Percentiles rank a stretch among this genome's conserved stretches.
phyloP scores from a whole-genome alignment of 306 rosid genomes.

The Vicia faba region DNA sequence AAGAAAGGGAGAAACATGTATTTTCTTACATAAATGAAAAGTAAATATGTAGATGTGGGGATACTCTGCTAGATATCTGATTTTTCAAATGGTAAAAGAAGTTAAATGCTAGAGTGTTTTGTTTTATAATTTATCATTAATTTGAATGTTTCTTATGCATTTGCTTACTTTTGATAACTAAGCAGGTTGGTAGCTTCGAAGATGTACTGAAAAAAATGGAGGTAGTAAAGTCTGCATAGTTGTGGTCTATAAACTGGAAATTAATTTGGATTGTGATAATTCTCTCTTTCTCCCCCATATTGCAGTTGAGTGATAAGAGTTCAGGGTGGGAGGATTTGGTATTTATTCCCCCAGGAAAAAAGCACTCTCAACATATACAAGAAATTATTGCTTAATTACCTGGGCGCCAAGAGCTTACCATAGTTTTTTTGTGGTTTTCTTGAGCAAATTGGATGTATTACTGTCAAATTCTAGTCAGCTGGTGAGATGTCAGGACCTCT shows the following conservation, averaged over 20 bases:
- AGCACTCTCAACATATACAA: constrained; percentile 80
- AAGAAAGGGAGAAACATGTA: background rate
- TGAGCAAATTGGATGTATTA: constrained; percentile 41
- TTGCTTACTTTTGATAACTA: constrained; percentile 5
- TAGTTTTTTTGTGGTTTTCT: constrained; percentile 35
- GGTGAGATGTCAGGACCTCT: constrained; percentile 47
- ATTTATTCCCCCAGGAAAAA: constrained; percentile 93
- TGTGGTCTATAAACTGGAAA: constrained; percentile 18
- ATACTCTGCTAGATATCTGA: constrained; percentile 12
- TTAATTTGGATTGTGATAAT: constrained; percentile 32
- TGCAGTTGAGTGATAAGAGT: constrained; percentile 73
- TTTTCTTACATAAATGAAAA: constrained; percentile 9
- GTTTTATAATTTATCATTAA: constrained; percentile 18
- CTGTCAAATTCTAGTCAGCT: constrained; percentile 37
- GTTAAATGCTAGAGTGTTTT: constrained; percentile 16
- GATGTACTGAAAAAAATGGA: constrained; percentile 94
- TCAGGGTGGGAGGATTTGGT: constrained; percentile 97
- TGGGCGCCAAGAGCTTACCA: constrained; percentile 49
- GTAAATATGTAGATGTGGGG: background rate
- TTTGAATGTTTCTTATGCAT: constrained; percentile 27
- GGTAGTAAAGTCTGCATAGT: constrained; percentile 53
- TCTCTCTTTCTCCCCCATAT: constrained; percentile 28
- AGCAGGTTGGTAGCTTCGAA: constrained; percentile 93
- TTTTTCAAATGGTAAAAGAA: constrained; percentile 5
- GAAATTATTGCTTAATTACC: constrained; percentile 61